A percentile compares a stretch with the other conserved stretches of the same genome.
Evolutionary conservation across 768 basidiomycete genomes (phyloP).

Genomic region (Russula foetens): DNA sequence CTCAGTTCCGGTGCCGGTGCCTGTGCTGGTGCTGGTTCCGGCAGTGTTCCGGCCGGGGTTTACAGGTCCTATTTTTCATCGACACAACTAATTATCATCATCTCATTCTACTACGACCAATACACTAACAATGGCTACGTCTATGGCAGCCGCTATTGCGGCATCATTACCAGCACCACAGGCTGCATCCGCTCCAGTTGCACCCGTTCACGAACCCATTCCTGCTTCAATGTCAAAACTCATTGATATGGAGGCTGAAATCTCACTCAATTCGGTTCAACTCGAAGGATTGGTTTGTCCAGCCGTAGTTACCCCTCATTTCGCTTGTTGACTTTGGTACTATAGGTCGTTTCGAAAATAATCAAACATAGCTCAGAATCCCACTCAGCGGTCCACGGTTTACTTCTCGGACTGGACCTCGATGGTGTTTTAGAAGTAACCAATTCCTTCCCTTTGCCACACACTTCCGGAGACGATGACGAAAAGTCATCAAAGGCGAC

Average conservation of each 20-base stretch:
- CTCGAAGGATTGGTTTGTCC: constrained; percentile 75
- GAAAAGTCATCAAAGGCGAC: constrained; percentile 72
- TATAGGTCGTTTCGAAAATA: constrained; percentile 86
- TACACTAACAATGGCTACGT: constrained; percentile 50
- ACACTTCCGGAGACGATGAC: constrained; percentile 66
- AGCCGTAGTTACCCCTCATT: not conserved
- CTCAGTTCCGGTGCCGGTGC: too few species aligned
- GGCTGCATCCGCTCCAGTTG: constrained; percentile 49
- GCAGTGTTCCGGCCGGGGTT: too few species aligned
- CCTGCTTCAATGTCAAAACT: constrained; percentile 89
- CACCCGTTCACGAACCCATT: constrained; percentile 75
- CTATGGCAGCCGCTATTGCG: constrained; percentile 91
- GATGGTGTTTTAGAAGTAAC: constrained; percentile 88
- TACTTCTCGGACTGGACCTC: constrained; percentile 85
- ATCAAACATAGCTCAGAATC: constrained; percentile 86
- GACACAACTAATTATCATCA: not conserved
- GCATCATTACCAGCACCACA: constrained; percentile 68
- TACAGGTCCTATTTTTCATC: too few species aligned
- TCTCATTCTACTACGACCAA: not conserved
- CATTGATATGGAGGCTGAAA: constrained; percentile 89
- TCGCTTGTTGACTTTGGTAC: constrained; percentile 1
- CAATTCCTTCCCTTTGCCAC: constrained; percentile 81
- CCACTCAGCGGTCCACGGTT: constrained; percentile 68
- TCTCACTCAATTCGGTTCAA: constrained; percentile 71
- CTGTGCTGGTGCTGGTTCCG: too few species aligned